Evolutionary conservation across 2,329 filamentous ascomycete genomes (phyloP).

Genomic region (Fusarium udum): DNA sequence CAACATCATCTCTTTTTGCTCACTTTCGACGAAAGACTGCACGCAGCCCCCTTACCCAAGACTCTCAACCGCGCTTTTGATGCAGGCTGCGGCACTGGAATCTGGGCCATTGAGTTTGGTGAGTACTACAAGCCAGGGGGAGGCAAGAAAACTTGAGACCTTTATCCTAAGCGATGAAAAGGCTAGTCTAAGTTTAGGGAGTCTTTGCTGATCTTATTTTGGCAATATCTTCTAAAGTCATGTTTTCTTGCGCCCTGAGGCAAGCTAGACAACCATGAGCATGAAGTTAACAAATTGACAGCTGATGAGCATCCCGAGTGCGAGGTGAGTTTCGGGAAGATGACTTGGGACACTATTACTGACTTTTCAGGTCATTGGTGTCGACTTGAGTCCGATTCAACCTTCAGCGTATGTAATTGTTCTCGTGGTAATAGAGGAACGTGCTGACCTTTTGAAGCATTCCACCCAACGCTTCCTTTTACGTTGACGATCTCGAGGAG

Average conservation of each 20-base stretch:
- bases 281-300: neutral
- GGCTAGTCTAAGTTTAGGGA: no score
- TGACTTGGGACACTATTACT: rapidly evolving
- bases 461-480: slow-evolving; percentile 22
- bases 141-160: no score
- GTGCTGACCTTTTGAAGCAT: neutral
- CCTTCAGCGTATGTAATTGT: neutral
- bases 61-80: neutral
- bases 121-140: neutral
- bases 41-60: neutral
- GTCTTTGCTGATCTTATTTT: no score
- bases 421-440: rapidly evolving
- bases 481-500: slow-evolving; percentile 21
- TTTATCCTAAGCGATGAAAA: no score
- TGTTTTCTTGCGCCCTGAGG: no score
- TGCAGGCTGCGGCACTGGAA: slow-evolving; percentile 21
- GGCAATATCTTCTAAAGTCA: no score
- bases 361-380: slow-evolving; percentile 6
- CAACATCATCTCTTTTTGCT: slow-evolving; percentile 24
- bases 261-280: rapidly evolving
- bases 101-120: slow-evolving; percentile 32
- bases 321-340: neutral
- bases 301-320: slow-evolving; percentile 27
- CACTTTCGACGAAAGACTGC: slow-evolving; percentile 14
- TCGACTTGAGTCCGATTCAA: slow-evolving; percentile 28